phyloP scores from a whole-genome alignment of 2,329 filamentous ascomycete species.

The Akanthomyces uredinophilus region DNA sequence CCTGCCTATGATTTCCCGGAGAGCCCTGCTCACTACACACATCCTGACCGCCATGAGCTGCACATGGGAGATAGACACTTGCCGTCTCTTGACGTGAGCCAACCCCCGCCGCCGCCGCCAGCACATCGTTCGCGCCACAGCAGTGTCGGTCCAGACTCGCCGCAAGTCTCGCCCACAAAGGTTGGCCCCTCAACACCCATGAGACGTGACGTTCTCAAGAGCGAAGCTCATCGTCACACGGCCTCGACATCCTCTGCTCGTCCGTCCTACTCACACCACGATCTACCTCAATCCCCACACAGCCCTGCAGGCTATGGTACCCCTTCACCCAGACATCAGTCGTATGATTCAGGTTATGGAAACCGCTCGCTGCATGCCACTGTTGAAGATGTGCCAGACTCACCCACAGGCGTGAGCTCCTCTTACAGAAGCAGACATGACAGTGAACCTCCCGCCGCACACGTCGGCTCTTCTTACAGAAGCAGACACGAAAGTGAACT shows the following conservation, averaged over 20 bases:
- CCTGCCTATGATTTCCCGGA: conserved; percentile 31
- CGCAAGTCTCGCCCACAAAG: conserved; percentile 36
- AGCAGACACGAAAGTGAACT: conserved; percentile 6
- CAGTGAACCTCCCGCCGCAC: background rate
- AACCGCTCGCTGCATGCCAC: conserved; percentile 53
- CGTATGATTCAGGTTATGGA: conserved; percentile 46
- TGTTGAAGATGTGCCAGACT: conserved; percentile 60
- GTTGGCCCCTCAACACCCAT: conserved; percentile 45
- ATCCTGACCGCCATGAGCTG: conserved; percentile 35
- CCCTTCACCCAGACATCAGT: conserved; percentile 41
- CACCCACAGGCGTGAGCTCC: conserved; percentile 25
- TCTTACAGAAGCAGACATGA: conserved; percentile 5
- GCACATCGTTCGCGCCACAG: conserved; percentile 47
- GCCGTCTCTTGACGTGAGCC: conserved; percentile 36
- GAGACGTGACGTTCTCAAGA: conserved; percentile 54
- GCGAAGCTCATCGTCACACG: conserved; percentile 52
- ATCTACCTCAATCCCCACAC: conserved; percentile 29
- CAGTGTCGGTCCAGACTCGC: conserved; percentile 38
- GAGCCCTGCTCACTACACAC: conserved; percentile 29
- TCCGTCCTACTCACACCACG: conserved; percentile 47
- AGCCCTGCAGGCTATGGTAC: conserved; percentile 30
- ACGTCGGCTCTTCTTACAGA: background rate
- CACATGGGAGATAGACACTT: conserved; percentile 30
- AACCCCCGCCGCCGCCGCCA: conserved; percentile 50
- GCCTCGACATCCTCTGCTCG: conserved; percentile 47